Evolutionary conservation across 2,329 filamentous ascomycete genomes (phyloP).

Genomic region (Colletotrichum orbiculare): DNA sequence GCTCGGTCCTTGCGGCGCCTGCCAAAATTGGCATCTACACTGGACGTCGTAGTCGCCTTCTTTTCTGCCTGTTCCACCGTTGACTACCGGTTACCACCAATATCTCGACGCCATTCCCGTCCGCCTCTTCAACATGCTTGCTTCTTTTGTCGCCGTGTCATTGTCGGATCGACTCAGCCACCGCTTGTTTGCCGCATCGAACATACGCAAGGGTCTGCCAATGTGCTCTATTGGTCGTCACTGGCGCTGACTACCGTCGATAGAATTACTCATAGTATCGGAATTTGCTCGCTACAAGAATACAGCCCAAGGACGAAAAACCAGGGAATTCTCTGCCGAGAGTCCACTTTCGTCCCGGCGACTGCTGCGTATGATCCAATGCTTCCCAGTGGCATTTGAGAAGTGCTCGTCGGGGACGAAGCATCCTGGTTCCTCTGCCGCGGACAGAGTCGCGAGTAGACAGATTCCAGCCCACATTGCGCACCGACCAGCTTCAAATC

Average conservation of each 20-base stretch:
- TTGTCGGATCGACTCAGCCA: conserved; percentile 18
- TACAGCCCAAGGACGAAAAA: background rate
- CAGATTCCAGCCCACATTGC: conserved; percentile 11
- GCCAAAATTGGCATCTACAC: conserved; percentile 29
- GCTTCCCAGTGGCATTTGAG: conserved; percentile 26
- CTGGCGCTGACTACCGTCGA: conserved; percentile 31
- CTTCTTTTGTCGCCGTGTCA: conserved; percentile 5
- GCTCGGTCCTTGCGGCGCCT: conserved; percentile 33
- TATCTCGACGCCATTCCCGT: conserved; percentile 23
- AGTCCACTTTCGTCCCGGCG: conserved; percentile 2
- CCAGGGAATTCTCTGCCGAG: conserved; percentile 8
- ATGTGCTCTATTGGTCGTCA: conserved; percentile 28
- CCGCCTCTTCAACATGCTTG: conserved; percentile 7
- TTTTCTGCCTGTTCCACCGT: conserved; percentile 13
- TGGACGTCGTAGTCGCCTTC: too few relatives aligned
- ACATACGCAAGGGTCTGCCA: conserved; percentile 15
- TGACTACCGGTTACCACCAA: conserved; percentile 3
- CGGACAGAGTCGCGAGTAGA: conserved; percentile 34
- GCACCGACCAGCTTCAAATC: conserved; percentile 22
- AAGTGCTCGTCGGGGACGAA: conserved; percentile 20
- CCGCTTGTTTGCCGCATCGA: conserved; percentile 24
- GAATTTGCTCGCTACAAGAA: conserved; percentile 5
- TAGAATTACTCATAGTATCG: background rate
- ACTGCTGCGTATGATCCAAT: conserved; percentile 5
- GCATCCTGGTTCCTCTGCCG: conserved; percentile 19